Conservation (phyloP, 2,329 filamentous ascomycete species). For the Elsinoe perseae region DNA sequence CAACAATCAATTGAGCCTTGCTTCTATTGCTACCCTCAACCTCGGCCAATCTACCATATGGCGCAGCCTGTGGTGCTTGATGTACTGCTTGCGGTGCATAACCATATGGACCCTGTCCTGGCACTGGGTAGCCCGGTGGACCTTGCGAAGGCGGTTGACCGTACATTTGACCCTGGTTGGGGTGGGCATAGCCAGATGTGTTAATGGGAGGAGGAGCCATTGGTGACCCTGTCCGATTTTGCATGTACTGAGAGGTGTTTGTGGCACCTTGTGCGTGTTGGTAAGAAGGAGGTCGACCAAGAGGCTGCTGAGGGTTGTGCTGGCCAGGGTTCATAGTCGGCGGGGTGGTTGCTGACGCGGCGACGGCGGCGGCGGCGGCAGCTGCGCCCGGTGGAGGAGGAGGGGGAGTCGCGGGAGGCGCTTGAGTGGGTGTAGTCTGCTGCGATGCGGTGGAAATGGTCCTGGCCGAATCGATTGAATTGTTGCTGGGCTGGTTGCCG, state of each 20-base stretch:
- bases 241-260: slow-evolving; percentile 34
- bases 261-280: slow-evolving; percentile 44
- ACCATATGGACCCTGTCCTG: slow-evolving; percentile 26
- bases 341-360: slow-evolving; percentile 41
- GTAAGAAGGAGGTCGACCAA: slow-evolving; percentile 58
- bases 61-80: slow-evolving; percentile 17
- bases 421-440: slow-evolving; percentile 22
- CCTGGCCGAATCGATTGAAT: slow-evolving; percentile 19
- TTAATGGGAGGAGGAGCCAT: slow-evolving; percentile 40
- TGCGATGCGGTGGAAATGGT: slow-evolving; percentile 14
- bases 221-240: slow-evolving; percentile 43
- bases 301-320: slow-evolving; percentile 39
- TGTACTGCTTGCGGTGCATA: slow-evolving; percentile 19
- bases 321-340: slow-evolving; percentile 46
- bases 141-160: slow-evolving; percentile 30
- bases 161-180: slow-evolving; percentile 34
- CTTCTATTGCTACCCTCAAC: slow-evolving; percentile 81
- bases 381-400: slow-evolving; percentile 28
- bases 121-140: slow-evolving; percentile 33
- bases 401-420: slow-evolving; percentile 29
- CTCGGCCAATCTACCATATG: slow-evolving; percentile 42
- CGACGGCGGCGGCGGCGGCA: slow-evolving; percentile 31
- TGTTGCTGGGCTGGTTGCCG: slow-evolving; percentile 32
- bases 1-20: slow-evolving; percentile 96
- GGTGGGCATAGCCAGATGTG: slow-evolving; percentile 41